These are phyloP conservation scores for Xylaria sp. DNA, from an alignment of 2,329 filamentous ascomycete genomes.

Conservation along the genomic window DNA sequence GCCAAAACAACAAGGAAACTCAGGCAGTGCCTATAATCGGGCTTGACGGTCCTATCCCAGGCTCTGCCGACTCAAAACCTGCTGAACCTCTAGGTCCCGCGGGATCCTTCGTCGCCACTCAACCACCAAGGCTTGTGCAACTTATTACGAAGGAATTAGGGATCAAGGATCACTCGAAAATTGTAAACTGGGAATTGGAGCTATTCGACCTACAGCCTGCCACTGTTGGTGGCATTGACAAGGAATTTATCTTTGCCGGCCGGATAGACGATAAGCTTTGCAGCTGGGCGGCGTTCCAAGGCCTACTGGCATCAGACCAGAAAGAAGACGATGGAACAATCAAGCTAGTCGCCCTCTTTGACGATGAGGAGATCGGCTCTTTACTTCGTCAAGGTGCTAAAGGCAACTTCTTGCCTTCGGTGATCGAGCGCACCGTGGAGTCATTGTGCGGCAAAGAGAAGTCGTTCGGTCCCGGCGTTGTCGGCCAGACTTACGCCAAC, in stretches of 20 bases:
- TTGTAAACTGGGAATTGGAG: conserved; percentile 97
- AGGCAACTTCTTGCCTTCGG: conserved; percentile 85
- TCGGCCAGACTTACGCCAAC: conserved; percentile 87
- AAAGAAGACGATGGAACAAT: conserved; percentile 73
- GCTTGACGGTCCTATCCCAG: conserved; percentile 76
- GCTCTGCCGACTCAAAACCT: conserved; percentile 49
- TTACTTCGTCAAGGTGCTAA: conserved; percentile 88
- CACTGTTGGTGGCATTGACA: conserved; percentile 83
- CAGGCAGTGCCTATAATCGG: conserved; percentile 95
- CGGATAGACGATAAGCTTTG: conserved; percentile 98
- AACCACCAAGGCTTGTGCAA: conserved; percentile 86
- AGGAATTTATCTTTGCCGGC: conserved; percentile 94
- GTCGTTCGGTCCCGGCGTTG: conserved; percentile 67
- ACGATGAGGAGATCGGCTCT: conserved; percentile 96
- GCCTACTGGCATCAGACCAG: conserved; percentile 75
- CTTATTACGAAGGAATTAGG: conserved; percentile 83
- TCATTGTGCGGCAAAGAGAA: conserved; percentile 58
- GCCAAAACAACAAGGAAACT: conserved; percentile 83
- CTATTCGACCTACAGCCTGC: conserved; percentile 92
- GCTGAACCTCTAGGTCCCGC: conserved; percentile 66
- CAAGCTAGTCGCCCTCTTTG: conserved; percentile 93
- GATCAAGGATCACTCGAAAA: conserved; percentile 76
- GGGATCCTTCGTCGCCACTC: conserved; percentile 81
- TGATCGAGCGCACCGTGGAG: conserved; percentile 85
- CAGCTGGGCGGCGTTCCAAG: conserved; percentile 90